A percentile compares a stretch with the other conserved stretches of the same genome.
phyloP scores from a whole-genome alignment of 2,329 filamentous ascomycete species.

The Aschersonia sp. region DNA sequence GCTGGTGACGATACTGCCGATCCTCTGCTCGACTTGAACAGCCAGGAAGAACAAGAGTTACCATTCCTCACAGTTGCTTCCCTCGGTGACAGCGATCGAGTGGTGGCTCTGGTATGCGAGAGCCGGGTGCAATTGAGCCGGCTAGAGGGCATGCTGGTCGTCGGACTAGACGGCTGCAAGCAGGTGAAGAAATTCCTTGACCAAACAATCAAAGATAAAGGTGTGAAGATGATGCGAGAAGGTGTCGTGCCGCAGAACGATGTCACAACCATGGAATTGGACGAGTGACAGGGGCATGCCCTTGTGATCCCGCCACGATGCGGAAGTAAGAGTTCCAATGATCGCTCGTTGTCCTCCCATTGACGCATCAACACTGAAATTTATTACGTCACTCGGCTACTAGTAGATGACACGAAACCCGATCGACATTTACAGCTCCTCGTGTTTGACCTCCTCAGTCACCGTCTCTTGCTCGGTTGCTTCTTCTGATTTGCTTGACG shows the following conservation, averaged over 20 bases:
- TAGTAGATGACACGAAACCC: neutral
- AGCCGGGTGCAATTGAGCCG: conserved; percentile 69
- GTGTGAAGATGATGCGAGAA: conserved; percentile 46
- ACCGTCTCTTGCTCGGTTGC: conserved; percentile 11
- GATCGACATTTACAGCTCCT: conserved; percentile 29
- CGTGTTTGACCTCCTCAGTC: conserved; percentile 22
- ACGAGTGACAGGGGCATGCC: conserved; percentile 9
- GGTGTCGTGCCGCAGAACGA: conserved; percentile 34
- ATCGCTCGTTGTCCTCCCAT: neutral
- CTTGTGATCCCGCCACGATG: neutral
- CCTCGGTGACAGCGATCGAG: conserved; percentile 56
- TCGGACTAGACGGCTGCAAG: conserved; percentile 83
- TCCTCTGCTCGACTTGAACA: conserved; percentile 67
- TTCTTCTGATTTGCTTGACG: conserved; percentile 9
- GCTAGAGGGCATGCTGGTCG: conserved; percentile 83
- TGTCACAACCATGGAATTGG: conserved; percentile 36
- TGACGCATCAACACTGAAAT: too few relatives aligned
- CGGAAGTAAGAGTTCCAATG: too few relatives aligned
- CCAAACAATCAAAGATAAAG: conserved; percentile 59
- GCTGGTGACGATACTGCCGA: conserved; percentile 56
- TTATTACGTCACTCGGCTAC: too few relatives aligned
- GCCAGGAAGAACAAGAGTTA: conserved; percentile 70
- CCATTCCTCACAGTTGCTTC: conserved; percentile 81
- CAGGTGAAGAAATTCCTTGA: conserved; percentile 74
- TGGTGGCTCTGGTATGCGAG: conserved; percentile 74